These are phyloP conservation scores for Kuraishia hungarica DNA, from an alignment of 805 yeast species.

Conservation along the genomic window DNA sequence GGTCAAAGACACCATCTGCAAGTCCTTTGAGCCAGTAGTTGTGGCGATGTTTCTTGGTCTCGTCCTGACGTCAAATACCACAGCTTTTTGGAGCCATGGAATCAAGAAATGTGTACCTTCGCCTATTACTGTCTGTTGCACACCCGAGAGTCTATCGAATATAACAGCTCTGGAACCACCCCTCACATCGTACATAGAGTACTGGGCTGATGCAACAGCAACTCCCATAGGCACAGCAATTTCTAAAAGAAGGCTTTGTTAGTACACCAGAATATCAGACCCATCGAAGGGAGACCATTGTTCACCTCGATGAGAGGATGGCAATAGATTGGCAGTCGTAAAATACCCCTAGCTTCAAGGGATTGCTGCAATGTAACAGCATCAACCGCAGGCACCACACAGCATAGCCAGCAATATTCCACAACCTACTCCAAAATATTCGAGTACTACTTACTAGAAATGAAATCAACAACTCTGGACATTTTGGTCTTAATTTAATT, in stretches of 20 bases:
- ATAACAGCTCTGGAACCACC: conserved; percentile 96
- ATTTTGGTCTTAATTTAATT: conserved; percentile 11
- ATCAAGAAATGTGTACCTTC: conserved; percentile 95
- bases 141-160: conserved; percentile 87
- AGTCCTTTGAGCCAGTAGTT: conserved; percentile 93
- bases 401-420: conserved; percentile 2
- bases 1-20: conserved; percentile 92
- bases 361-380: background rate
- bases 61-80: conserved; percentile 89
- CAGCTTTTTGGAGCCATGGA: conserved; percentile 94
- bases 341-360: too few species aligned
- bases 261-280: background rate
- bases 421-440: conserved; percentile 13
- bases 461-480: conserved; percentile 31
- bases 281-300: background rate
- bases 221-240: conserved; percentile 68
- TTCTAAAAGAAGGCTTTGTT: conserved; percentile 6
- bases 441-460: conserved; percentile 20
- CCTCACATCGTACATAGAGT: conserved; percentile 86
- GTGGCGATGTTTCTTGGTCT: conserved; percentile 90
- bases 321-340: background rate
- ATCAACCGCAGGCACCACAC: background rate
- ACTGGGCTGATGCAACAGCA: conserved; percentile 63
- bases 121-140: conserved; percentile 79
- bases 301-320: background rate